Evolutionary conservation across 1,139 yeast species (phyloP).

Genomic region (Hyphopichia khmerensis): DNA sequence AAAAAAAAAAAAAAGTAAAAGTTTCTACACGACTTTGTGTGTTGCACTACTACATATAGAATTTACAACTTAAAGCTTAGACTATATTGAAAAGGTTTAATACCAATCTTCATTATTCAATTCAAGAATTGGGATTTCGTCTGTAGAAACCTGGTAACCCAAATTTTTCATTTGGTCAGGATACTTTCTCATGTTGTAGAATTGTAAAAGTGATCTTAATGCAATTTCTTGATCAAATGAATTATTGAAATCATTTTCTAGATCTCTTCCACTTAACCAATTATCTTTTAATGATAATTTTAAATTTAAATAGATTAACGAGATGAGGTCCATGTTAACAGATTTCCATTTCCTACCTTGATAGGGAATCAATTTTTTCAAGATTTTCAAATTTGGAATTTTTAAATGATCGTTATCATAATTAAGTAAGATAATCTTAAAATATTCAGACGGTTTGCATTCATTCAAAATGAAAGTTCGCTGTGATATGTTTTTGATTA

Average conservation of each 20-base stretch:
- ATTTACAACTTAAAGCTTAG: background rate
- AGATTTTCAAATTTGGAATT: constrained; percentile 65
- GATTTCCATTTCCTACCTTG: constrained; percentile 95
- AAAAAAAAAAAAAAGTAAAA: too few species aligned
- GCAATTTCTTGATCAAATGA: constrained; percentile 89
- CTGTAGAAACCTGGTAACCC: constrained; percentile 47
- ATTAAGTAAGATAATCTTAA: constrained; percentile 43
- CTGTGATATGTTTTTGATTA: constrained; percentile 50
- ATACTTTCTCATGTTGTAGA: constrained; percentile 67
- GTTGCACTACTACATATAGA: constrained; percentile 1
- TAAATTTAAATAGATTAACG: constrained; percentile 79
- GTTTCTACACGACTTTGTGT: background rate
- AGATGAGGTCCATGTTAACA: constrained; percentile 88
- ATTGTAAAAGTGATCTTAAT: constrained; percentile 73
- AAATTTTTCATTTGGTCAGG: constrained; percentile 49
- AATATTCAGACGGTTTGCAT: constrained; percentile 51
- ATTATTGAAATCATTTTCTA: constrained; percentile 71
- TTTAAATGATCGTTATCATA: constrained; percentile 65
- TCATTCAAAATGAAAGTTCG: constrained; percentile 56
- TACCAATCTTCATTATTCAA: constrained; percentile 11
- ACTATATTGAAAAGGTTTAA: background rate
- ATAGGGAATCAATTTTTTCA: constrained; percentile 83
- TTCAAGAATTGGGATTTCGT: constrained; percentile 21
- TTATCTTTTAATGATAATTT: constrained; percentile 72
- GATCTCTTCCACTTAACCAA: constrained; percentile 87